These are phyloP conservation scores for Fusarium neocosmosporiellum DNA, from an alignment of 2,329 filamentous ascomycete genomes.

Conservation along the genomic window DNA sequence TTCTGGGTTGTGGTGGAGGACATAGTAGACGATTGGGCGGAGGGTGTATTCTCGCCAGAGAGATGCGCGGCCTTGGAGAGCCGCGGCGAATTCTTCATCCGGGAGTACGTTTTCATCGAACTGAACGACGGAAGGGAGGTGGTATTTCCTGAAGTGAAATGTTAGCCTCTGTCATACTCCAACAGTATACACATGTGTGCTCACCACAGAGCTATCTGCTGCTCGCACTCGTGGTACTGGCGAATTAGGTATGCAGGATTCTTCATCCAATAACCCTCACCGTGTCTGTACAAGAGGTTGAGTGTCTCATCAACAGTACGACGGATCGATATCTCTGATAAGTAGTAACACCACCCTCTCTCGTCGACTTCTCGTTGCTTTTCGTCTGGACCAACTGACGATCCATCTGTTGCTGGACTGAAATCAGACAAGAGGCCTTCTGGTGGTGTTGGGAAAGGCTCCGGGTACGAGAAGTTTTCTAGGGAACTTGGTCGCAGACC, in stretches of 20 bases:
- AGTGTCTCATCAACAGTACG: not conserved
- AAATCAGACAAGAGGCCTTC: not conserved
- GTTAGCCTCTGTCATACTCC: not conserved
- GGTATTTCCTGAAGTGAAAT: not conserved
- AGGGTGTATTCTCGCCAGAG: not conserved
- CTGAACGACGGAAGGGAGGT: not conserved
- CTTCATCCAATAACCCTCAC: not conserved
- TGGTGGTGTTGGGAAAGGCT: not conserved
- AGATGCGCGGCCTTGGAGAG: not conserved
- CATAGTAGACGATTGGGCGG: not conserved
- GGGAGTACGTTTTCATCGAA: not conserved
- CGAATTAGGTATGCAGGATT: not conserved
- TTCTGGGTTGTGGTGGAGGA: not conserved
- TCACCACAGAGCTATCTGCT: not conserved
- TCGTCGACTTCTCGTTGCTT: not conserved
- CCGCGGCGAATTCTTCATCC: not conserved
- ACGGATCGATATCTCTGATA: not conserved
- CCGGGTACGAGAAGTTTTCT: not conserved
- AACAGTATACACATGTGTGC: not conserved
- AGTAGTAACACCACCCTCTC: not conserved
- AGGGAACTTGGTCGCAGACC: not conserved
- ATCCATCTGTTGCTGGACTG: not conserved
- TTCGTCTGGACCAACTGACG: not conserved
- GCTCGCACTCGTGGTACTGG: not conserved
- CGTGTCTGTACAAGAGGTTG: not conserved